Conservation (phyloP, 2,329 filamentous ascomycete genomes). For the Epichloe baconii region DNA sequence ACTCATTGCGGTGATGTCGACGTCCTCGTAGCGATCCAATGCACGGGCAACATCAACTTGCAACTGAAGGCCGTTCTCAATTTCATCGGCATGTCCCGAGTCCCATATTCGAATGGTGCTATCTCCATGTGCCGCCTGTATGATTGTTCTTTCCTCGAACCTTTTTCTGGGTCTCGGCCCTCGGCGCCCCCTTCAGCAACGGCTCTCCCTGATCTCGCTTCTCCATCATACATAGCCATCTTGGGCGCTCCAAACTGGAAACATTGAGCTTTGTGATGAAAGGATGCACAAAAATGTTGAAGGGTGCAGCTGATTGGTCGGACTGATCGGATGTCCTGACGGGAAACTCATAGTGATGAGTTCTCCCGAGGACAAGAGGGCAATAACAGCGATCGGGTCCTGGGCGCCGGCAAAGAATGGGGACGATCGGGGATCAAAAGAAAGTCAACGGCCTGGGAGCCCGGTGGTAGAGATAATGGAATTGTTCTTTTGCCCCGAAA, state of each 20-base stretch:
- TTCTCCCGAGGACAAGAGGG: constrained; percentile 73
- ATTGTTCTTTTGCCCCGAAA: constrained; percentile 64
- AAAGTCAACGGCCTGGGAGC: constrained; percentile 66
- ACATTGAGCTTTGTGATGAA: constrained; percentile 65
- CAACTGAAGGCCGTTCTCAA: constrained; percentile 70
- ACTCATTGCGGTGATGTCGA: constrained; percentile 68
- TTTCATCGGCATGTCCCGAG: constrained; percentile 77
- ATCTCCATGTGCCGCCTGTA: constrained; percentile 81
- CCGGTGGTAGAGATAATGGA: constrained; percentile 61
- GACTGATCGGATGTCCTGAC: constrained; percentile 77
- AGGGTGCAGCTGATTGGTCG: constrained; percentile 84
- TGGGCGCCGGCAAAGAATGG: constrained; percentile 81
- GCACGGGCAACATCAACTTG: constrained; percentile 81
- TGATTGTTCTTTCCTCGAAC: constrained; percentile 71
- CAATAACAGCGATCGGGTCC: constrained; percentile 77
- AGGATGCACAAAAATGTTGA: constrained; percentile 79
- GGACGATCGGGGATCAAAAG: constrained; percentile 65
- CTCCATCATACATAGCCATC: constrained; percentile 88
- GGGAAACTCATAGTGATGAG: constrained; percentile 84
- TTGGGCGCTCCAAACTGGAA: constrained; percentile 60
- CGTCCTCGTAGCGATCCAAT: constrained; percentile 61
- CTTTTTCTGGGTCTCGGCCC: constrained; percentile 56
- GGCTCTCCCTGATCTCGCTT: constrained; percentile 64
- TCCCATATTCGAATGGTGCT: constrained; percentile 91
- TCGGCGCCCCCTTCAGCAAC: constrained; percentile 71